phyloP scores from a whole-genome alignment of 208 protist genomes.

The Acanthamoeba healyi region DNA sequence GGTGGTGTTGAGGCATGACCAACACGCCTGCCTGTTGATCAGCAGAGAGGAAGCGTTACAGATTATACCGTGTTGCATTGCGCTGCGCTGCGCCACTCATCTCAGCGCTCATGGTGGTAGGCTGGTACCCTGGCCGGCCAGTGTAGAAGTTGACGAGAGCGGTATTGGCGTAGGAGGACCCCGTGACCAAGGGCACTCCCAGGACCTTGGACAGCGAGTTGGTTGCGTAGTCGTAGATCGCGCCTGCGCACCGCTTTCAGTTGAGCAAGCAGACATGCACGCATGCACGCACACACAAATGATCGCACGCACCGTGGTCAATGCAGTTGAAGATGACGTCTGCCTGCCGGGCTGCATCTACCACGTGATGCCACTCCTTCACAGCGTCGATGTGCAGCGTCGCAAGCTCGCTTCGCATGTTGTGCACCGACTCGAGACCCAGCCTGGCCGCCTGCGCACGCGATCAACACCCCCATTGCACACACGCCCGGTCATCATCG shows the following conservation, averaged over 20 bases:
- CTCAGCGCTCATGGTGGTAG: no score
- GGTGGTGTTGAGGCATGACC: slow-evolving; percentile 30
- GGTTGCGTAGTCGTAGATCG: no score
- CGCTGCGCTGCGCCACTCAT: no score
- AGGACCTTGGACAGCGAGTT: slow-evolving; percentile 2
- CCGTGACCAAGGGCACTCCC: neutral
- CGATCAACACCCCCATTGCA: no score
- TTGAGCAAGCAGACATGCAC: no score
- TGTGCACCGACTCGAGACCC: neutral
- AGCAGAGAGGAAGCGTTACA: no score
- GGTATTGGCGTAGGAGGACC: slow-evolving; percentile 49
- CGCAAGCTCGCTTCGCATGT: neutral
- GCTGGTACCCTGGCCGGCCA: no score
- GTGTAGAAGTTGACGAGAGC: slow-evolving; percentile 23
- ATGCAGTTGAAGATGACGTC: slow-evolving; percentile 56
- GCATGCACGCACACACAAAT: no score
- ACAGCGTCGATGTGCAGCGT: slow-evolving; percentile 35
- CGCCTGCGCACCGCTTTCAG: no score
- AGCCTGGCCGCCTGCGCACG: slow-evolving; percentile 2
- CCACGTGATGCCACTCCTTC: slow-evolving; percentile 7
- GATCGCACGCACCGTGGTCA: slow-evolving; percentile 2
- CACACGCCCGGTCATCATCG: no score
- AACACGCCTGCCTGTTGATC: neutral
- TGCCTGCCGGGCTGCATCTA: neutral
- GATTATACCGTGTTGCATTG: no score